Percentiles rank a stretch among this genome's conserved stretches.
Evolutionary conservation across 1,139 yeast genomes (phyloP).

Genomic region (Suhomyces coccinellae): DNA sequence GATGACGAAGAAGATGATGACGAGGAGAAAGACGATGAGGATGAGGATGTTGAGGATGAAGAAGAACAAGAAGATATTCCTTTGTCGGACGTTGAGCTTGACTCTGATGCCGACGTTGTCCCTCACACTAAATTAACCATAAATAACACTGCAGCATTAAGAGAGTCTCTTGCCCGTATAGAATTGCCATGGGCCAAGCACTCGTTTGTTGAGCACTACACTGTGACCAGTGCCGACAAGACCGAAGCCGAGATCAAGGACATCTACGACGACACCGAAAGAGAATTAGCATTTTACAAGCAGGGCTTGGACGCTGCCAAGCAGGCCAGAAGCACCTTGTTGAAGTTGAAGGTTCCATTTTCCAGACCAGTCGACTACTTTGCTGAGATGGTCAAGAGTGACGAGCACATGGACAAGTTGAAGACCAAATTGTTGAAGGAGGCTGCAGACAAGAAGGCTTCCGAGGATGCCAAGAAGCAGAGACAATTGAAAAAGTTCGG

Average conservation of each 20-base stretch:
- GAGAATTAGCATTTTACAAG: slow-evolving; percentile 62
- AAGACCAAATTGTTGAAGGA: slow-evolving; percentile 79
- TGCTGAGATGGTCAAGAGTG: slow-evolving; percentile 98
- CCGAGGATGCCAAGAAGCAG: slow-evolving; percentile 92
- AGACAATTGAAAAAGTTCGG: slow-evolving; percentile 96
- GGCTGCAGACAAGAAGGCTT: slow-evolving; percentile 88
- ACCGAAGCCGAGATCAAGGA: slow-evolving; percentile 75
- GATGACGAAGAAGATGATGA: slow-evolving; percentile 48
- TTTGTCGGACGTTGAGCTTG: slow-evolving; percentile 76
- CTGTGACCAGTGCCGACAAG: slow-evolving; percentile 59
- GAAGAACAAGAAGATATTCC: slow-evolving; percentile 65
- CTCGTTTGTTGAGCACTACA: slow-evolving; percentile 81
- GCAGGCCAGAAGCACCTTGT: slow-evolving; percentile 65
- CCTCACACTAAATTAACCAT: slow-evolving; percentile 88
- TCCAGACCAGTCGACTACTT: slow-evolving; percentile 93
- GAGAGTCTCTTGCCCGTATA: slow-evolving; percentile 66
- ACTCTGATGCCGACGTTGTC: slow-evolving; percentile 83
- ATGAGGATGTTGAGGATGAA: slow-evolving; percentile 42
- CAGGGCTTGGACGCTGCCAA: slow-evolving; percentile 88
- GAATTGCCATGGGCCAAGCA: slow-evolving; percentile 69
- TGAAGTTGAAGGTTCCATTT: slow-evolving; percentile 76
- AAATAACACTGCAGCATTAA: slow-evolving; percentile 69
- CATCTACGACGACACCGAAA: slow-evolving; percentile 91
- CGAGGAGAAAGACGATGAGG: slow-evolving; percentile 44
- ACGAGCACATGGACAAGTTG: slow-evolving; percentile 95